Conservation (phyloP, 148 eudicot genomes). For the Rhododendron molle region DNA sequence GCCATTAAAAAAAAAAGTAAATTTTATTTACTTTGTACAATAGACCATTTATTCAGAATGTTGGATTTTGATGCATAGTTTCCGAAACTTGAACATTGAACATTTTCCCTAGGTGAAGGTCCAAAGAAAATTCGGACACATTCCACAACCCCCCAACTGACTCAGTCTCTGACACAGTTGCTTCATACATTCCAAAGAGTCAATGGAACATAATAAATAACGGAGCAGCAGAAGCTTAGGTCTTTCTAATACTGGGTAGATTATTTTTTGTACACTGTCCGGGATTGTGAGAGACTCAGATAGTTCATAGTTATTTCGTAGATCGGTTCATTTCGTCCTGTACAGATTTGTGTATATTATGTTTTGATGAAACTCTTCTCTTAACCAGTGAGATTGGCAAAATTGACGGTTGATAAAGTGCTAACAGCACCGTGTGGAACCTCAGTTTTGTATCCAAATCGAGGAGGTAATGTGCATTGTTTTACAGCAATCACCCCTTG, state of each 20-base stretch:
- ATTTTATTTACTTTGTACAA: neutral
- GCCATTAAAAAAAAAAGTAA: neutral
- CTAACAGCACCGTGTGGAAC: conserved; percentile 80
- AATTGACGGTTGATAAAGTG: conserved; percentile 71
- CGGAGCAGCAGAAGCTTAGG: neutral
- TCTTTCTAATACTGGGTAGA: neutral
- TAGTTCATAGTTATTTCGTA: neutral
- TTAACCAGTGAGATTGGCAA: conserved; percentile 78
- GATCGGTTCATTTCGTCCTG: neutral
- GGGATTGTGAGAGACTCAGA: neutral
- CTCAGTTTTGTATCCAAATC: conserved; percentile 66
- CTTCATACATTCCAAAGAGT: neutral
- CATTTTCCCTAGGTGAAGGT: neutral
- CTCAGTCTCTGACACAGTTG: neutral
- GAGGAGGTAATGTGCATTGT: conserved; percentile 87
- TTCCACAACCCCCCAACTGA: neutral
- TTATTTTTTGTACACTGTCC: neutral
- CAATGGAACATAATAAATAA: too few relatives aligned
- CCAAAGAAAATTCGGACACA: neutral
- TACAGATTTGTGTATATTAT: neutral
- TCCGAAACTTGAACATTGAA: neutral
- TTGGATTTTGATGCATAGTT: neutral
- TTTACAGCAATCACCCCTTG: conserved; percentile 90
- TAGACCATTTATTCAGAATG: neutral
- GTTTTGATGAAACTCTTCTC: conserved; percentile 6